Percentiles rank a stretch among this genome's conserved stretches.
These are phyloP conservation scores for Salix koriyanagi DNA, from an alignment of 345 rosid genomes.

Conservation along the genomic window DNA sequence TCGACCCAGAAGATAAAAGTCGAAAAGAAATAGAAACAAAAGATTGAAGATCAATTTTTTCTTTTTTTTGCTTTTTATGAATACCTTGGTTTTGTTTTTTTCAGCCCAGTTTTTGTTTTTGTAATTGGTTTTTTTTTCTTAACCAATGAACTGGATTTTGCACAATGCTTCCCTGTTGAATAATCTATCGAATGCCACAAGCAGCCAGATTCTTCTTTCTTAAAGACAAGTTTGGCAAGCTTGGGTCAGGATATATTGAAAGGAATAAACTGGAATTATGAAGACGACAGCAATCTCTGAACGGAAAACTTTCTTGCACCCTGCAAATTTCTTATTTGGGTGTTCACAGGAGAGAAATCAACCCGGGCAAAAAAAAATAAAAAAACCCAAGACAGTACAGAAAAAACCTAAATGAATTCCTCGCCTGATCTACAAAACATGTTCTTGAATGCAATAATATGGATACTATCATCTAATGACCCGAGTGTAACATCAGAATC, in stretches of 20 bases:
- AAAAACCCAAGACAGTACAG: background rate
- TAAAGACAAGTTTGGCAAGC: too few relatives aligned
- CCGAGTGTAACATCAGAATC: conserved; percentile 1
- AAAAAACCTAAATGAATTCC: conserved; percentile 1
- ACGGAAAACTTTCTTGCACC: background rate
- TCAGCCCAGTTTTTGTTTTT: too few relatives aligned
- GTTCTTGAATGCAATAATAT: background rate
- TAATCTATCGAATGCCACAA: too few relatives aligned
- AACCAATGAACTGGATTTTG: background rate
- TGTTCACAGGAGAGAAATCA: background rate
- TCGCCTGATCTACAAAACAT: conserved; percentile 17
- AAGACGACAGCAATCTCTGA: background rate
- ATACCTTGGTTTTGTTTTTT: too few relatives aligned
- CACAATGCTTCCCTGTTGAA: too few relatives aligned
- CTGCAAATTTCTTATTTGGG: background rate
- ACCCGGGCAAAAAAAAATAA: background rate
- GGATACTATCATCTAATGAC: background rate
- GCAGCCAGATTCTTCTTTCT: too few relatives aligned
- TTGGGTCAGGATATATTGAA: too few relatives aligned
- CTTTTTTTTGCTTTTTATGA: too few relatives aligned
- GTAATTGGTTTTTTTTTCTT: too few relatives aligned
- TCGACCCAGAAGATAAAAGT: too few relatives aligned
- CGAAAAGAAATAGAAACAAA: too few relatives aligned
- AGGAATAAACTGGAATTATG: background rate
- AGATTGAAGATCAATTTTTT: too few relatives aligned